Conservation (phyloP, 2,329 filamentous ascomycete species). For the Penicillium sp. region DNA sequence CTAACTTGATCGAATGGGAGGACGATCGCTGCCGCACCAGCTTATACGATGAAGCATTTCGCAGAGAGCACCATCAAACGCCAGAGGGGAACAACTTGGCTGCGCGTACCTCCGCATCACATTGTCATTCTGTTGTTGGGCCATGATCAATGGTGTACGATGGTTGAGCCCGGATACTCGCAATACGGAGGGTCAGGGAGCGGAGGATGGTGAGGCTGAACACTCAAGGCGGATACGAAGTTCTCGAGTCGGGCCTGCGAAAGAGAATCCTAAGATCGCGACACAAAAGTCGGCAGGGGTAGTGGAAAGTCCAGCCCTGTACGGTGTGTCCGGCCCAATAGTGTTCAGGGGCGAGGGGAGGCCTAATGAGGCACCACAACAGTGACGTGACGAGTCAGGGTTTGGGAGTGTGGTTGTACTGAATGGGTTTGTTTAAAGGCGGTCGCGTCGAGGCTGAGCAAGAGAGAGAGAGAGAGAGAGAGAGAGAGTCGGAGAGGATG, state of each 20-base stretch:
- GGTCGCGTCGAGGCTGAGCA: slow-evolving; percentile 31
- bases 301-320: slow-evolving; percentile 13
- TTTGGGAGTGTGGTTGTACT: slow-evolving; percentile 4
- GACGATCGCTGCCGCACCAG: background rate
- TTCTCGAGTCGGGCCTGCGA: slow-evolving; percentile 9
- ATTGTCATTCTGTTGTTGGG: slow-evolving; percentile 44
- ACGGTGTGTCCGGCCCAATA: slow-evolving; percentile 17
- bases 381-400: slow-evolving; percentile 19
- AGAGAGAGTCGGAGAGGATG: too few relatives aligned
- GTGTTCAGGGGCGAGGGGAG: slow-evolving; percentile 9
- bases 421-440: slow-evolving; percentile 21
- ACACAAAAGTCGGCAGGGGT: slow-evolving; percentile 18
- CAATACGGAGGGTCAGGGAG: slow-evolving; percentile 5
- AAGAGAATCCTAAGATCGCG: slow-evolving; percentile 16
- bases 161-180: background rate
- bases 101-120: slow-evolving; percentile 59
- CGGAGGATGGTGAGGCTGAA: slow-evolving; percentile 15
- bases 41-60: slow-evolving; percentile 4
- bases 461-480: too few relatives aligned
- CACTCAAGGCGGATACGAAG: slow-evolving; percentile 2
- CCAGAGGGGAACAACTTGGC: slow-evolving; percentile 4
- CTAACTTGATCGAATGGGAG: background rate
- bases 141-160: slow-evolving; percentile 31
- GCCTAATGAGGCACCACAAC: slow-evolving; percentile 22
- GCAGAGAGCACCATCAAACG: slow-evolving; percentile 10